Evolutionary conservation across 1,139 yeast species (phyloP).

Genomic region (Arxiozyma telluris): DNA sequence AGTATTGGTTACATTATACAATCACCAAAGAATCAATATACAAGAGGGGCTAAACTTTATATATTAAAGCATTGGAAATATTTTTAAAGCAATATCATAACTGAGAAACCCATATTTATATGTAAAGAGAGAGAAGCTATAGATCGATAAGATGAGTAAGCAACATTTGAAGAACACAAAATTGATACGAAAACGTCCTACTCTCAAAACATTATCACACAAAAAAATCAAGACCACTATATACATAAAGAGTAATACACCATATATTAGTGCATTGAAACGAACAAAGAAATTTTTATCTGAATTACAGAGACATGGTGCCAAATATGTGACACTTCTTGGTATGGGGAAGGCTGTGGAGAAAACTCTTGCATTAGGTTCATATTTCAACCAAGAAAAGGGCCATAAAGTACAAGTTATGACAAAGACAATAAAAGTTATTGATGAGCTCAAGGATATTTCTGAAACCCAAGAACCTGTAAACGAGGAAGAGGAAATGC

Average conservation of each 20-base stretch:
- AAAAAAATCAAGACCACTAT: slow-evolving; percentile 39
- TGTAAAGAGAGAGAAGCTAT: not conserved
- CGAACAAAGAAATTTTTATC: slow-evolving; percentile 42
- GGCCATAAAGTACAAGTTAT: slow-evolving; percentile 42
- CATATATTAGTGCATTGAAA: slow-evolving; percentile 55
- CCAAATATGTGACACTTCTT: slow-evolving; percentile 41
- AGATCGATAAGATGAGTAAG: not conserved
- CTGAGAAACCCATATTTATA: too few species aligned
- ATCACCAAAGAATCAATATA: too few species aligned
- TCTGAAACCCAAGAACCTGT: not conserved
- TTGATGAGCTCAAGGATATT: slow-evolving; percentile 41
- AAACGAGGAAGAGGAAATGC: slow-evolving; percentile 31
- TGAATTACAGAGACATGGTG: slow-evolving; percentile 28
- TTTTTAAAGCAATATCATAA: too few species aligned
- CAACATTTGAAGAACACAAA: slow-evolving; percentile 4
- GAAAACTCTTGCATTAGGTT: slow-evolving; percentile 45
- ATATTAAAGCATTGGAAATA: not conserved
- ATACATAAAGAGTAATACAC: slow-evolving; percentile 50
- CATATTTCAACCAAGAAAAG: slow-evolving; percentile 42
- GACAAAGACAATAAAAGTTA: slow-evolving; percentile 52
- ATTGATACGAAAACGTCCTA: slow-evolving; percentile 21
- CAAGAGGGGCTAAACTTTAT: not conserved
- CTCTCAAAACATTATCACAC: slow-evolving; percentile 22
- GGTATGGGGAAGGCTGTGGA: slow-evolving; percentile 66
- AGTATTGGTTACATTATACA: not conserved